A percentile compares a stretch with the other conserved stretches of the same genome.
phyloP scores from a whole-genome alignment of 176 grass and related monocot genomes.

The Oryza glaberrima region DNA sequence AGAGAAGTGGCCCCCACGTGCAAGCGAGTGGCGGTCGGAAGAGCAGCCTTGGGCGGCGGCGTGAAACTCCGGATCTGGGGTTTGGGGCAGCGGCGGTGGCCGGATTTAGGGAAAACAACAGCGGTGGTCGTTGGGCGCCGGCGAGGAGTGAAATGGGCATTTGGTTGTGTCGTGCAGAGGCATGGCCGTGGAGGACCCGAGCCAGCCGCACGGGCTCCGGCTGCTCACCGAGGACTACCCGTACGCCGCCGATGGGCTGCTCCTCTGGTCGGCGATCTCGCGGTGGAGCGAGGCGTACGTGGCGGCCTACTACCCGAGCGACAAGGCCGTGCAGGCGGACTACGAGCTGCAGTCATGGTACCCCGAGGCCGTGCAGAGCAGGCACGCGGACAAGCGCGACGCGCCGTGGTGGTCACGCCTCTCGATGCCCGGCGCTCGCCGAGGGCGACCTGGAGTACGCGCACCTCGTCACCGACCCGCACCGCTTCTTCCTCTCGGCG shows the following conservation, averaged over 20 bases:
- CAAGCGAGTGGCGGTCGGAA: too few relatives aligned
- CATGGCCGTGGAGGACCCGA: constrained; percentile 85
- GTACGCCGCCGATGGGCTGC: constrained; percentile 83
- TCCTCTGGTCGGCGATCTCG: constrained; percentile 81
- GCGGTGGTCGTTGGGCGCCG: too few relatives aligned
- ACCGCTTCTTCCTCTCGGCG: constrained; percentile 83
- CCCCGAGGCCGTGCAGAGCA: constrained; percentile 63
- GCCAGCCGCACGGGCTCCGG: constrained; percentile 68
- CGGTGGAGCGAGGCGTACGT: constrained; percentile 70
- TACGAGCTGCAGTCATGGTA: constrained; percentile 91
- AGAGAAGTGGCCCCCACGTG: too few relatives aligned
- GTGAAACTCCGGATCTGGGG: too few relatives aligned
- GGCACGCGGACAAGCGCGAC: constrained; percentile 73
- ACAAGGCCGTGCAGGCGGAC: constrained; percentile 57
- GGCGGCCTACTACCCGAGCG: constrained; percentile 60
- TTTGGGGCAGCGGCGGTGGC: too few relatives aligned
- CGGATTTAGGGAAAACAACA: too few relatives aligned
- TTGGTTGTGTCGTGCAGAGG: constrained; percentile 50
- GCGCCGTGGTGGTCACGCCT: constrained; percentile 94
- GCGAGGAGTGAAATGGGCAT: not conserved
- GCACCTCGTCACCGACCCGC: constrained; percentile 66
- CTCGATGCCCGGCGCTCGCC: constrained; percentile 44
- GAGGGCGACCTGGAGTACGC: constrained; percentile 83
- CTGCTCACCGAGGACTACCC: constrained; percentile 94
- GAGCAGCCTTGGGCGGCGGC: too few relatives aligned